Conservation (phyloP, 2,329 filamentous ascomycete genomes). For the Penicillium brevicompactum region DNA sequence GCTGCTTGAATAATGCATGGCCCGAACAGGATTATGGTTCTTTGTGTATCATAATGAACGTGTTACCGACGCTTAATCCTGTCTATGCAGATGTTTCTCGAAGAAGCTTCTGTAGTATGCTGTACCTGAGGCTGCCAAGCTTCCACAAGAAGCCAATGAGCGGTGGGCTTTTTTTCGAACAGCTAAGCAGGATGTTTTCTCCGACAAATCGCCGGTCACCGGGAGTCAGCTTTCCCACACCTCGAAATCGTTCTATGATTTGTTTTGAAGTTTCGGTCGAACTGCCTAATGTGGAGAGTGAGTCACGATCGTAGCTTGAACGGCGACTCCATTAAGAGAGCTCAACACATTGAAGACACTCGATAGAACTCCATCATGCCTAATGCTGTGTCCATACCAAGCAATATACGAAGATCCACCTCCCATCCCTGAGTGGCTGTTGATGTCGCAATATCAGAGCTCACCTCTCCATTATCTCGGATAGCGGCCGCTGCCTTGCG, state of each 20-base stretch:
- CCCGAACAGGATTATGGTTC: not conserved
- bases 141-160: not conserved
- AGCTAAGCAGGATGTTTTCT: not conserved
- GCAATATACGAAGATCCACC: not conserved
- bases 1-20: slow-evolving; percentile 13
- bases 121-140: not conserved
- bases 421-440: slow-evolving; percentile 7
- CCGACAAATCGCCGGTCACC: not conserved
- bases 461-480: not conserved
- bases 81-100: not conserved
- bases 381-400: not conserved
- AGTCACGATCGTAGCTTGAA: not conserved
- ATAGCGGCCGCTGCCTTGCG: not conserved
- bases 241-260: not conserved
- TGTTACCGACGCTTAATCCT: not conserved
- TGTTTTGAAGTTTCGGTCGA: not conserved
- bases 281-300: not conserved
- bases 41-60: not conserved
- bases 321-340: too few species aligned
- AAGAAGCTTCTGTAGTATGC: not conserved
- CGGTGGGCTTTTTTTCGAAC: not conserved
- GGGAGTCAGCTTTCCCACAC: not conserved
- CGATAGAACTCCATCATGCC: too few species aligned
- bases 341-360: too few species aligned
- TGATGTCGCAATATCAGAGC: slow-evolving; percentile 15